These are phyloP conservation scores for Rosa multiflora DNA, from an alignment of 306 rosid genomes.

Conservation along the genomic window DNA sequence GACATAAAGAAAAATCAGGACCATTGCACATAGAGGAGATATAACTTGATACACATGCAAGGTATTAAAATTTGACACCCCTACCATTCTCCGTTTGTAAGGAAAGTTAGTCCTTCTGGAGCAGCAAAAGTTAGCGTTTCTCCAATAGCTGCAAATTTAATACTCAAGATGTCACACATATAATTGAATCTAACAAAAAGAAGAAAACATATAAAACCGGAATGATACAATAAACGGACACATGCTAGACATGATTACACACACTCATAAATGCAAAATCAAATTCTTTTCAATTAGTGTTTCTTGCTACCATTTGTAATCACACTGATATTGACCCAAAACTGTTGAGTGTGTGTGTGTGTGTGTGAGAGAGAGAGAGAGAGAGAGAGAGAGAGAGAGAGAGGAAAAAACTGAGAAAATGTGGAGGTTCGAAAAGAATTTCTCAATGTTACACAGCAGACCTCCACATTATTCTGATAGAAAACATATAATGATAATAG, in stretches of 20 bases:
- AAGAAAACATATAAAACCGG: background rate
- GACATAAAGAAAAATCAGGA: background rate
- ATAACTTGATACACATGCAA: background rate
- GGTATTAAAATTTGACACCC: slow-evolving; percentile 14
- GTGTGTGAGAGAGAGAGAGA: background rate
- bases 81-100: slow-evolving; percentile 97
- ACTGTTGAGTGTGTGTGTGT: too few relatives aligned
- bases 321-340: background rate
- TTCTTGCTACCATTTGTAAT: background rate
- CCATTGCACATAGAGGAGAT: background rate
- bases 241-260: background rate
- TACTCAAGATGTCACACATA: slow-evolving; percentile 26
- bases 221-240: background rate
- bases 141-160: slow-evolving; percentile 68
- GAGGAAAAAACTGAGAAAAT: too few relatives aligned
- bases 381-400: background rate
- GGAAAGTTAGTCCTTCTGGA: slow-evolving; percentile 56
- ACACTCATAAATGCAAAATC: background rate
- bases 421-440: too few relatives aligned
- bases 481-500: too few relatives aligned
- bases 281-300: background rate
- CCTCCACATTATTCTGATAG: too few relatives aligned
- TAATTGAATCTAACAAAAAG: background rate
- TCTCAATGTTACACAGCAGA: too few relatives aligned
- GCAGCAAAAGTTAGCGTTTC: slow-evolving; percentile 72